Conservation (phyloP, 129 eudicot genomes). For the Apium graveolens region DNA sequence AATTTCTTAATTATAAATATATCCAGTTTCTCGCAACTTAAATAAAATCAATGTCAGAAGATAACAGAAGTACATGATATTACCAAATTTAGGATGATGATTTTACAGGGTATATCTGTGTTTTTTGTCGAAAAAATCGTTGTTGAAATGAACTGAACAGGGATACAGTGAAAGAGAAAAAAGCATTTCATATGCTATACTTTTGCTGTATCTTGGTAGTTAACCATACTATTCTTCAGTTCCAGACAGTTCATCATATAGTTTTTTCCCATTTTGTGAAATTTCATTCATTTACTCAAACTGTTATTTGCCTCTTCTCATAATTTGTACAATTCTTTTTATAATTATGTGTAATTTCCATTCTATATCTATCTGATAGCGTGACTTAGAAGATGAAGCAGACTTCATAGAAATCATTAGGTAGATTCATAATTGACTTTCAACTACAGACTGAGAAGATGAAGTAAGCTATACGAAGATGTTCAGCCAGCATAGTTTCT, state of each 20-base stretch:
- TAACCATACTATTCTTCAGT: not conserved
- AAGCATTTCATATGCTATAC: not conserved
- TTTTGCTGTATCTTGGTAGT: not conserved
- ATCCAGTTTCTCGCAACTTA: not conserved
- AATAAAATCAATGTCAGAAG: not conserved
- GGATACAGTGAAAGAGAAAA: not conserved
- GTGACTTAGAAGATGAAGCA: not conserved
- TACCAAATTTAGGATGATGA: not conserved
- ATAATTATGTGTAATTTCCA: not conserved
- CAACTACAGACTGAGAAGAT: not conserved
- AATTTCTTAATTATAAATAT: not conserved
- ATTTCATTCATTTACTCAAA: not conserved
- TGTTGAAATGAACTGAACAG: not conserved
- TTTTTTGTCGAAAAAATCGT: not conserved
- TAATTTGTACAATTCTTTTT: not conserved
- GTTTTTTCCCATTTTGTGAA: not conserved
- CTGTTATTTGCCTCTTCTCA: not conserved
- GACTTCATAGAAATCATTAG: not conserved
- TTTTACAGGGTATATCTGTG: not conserved
- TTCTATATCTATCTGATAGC: not conserved
- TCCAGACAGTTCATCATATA: not conserved
- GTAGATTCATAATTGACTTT: not conserved
- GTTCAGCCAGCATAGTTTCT: not conserved
- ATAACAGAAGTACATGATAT: not conserved
- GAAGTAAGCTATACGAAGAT: not conserved